Conservation (phyloP, 2,329 filamentous ascomycete genomes). For the Davidsoniella eucalypti region DNA sequence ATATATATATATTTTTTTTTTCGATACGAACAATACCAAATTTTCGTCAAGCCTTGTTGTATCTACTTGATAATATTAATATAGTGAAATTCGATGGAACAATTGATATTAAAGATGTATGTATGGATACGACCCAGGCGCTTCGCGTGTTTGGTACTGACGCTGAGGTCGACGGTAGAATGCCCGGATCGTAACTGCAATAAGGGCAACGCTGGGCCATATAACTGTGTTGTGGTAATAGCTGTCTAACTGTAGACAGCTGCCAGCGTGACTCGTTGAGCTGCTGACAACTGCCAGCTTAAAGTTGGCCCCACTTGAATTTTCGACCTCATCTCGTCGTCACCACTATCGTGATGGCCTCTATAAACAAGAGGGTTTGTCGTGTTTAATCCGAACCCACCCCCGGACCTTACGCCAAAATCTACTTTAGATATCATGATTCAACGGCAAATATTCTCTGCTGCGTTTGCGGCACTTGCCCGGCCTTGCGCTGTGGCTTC, state of each 20-base stretch:
- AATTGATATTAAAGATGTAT: background rate
- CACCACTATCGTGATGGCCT: background rate
- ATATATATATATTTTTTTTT: no score
- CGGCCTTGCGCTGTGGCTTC: constrained; percentile 3
- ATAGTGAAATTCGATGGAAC: background rate
- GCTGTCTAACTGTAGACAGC: background rate
- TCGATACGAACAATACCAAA: background rate
- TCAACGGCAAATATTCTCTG: constrained; percentile 6
- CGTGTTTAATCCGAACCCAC: no score
- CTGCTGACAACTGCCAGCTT: constrained; percentile 4
- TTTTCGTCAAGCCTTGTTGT: background rate
- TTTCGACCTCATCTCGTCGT: constrained; percentile 5
- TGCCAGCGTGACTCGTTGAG: background rate
- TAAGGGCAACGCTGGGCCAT: constrained; percentile 63
- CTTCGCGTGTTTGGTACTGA: constrained; percentile 31
- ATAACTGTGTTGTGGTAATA: constrained; percentile 46
- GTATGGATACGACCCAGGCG: constrained; percentile 18
- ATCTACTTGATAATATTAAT: background rate
- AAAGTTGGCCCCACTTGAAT: constrained; percentile 8
- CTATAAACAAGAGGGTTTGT: no score
- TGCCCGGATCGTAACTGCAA: constrained; percentile 76
- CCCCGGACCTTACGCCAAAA: background rate
- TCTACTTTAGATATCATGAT: background rate
- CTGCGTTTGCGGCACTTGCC: background rate
- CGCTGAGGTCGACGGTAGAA: constrained; percentile 45